These are phyloP conservation scores for Larix kaempferi DNA, from an alignment of 75 land plant genomes.

Conservation along the genomic window DNA sequence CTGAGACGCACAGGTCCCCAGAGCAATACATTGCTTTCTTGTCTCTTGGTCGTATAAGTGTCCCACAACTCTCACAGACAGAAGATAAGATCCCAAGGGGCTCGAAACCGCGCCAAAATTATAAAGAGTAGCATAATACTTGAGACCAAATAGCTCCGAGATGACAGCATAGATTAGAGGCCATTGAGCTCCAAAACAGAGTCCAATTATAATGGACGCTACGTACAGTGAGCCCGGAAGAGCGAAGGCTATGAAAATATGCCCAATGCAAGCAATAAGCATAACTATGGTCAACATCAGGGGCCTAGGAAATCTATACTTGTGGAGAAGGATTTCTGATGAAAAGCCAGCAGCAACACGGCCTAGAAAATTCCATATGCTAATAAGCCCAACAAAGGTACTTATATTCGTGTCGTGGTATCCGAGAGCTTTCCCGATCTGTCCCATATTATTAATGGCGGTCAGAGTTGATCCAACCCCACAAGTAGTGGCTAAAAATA, in stretches of 20 bases:
- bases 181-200: slow-evolving; percentile 51
- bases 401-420: slow-evolving; percentile 27
- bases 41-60: slow-evolving; percentile 54
- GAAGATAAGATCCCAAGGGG: slow-evolving; percentile 52
- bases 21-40: slow-evolving; percentile 21
- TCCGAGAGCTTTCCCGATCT: slow-evolving; percentile 53
- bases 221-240: slow-evolving; percentile 36
- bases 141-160: slow-evolving; percentile 66
- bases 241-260: slow-evolving; percentile 37
- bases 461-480: slow-evolving; percentile 46
- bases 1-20: neutral
- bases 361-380: slow-evolving; percentile 69
- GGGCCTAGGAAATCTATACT: slow-evolving; percentile 27
- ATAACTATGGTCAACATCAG: slow-evolving; percentile 17
- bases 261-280: slow-evolving; percentile 22
- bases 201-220: slow-evolving; percentile 51
- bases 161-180: slow-evolving; percentile 49
- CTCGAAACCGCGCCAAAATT: slow-evolving; percentile 55
- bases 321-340: slow-evolving; percentile 34
- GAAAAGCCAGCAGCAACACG: slow-evolving; percentile 44
- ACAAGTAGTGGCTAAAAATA: slow-evolving; percentile 17
- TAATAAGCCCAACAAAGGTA: slow-evolving; percentile 49
- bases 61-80: slow-evolving; percentile 57
- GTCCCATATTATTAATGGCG: slow-evolving; percentile 44
- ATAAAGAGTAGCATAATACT: slow-evolving; percentile 57